A percentile compares a stretch with the other conserved stretches of the same genome.
phyloP scores from a whole-genome alignment of 1,284 basidiomycete species.

The Ustilago xerochloae region DNA sequence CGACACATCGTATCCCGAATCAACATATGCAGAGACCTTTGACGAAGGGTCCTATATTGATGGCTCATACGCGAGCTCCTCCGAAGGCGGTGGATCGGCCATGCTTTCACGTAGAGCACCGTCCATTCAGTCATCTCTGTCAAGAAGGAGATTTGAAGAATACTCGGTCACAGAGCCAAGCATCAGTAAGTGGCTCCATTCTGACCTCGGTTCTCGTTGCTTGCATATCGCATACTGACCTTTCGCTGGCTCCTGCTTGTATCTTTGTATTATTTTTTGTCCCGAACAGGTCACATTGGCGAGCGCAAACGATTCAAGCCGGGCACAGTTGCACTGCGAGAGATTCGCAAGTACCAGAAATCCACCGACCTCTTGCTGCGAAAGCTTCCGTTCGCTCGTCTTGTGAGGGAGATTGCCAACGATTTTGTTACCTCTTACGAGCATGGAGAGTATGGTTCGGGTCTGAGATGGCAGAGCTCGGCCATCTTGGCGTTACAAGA shows the following conservation, averaged over 20 bases:
- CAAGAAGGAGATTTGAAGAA: conserved; percentile 39
- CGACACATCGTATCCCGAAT: conserved; percentile 37
- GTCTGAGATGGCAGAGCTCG: conserved; percentile 66
- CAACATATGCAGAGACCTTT: conserved; percentile 41
- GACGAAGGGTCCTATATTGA: too few species aligned
- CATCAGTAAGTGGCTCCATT: conserved; percentile 31
- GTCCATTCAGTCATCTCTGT: conserved; percentile 34
- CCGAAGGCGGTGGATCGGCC: conserved; percentile 45
- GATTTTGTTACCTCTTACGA: conserved; percentile 65
- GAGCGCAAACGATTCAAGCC: conserved; percentile 59
- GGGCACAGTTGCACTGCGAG: conserved; percentile 66
- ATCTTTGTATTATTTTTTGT: background rate
- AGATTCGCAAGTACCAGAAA: conserved; percentile 67
- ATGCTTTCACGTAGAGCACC: conserved; percentile 49
- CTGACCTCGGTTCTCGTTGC: background rate
- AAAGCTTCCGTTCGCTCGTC: conserved; percentile 66
- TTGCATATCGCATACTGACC: background rate
- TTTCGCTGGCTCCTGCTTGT: background rate
- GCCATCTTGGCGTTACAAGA: conserved; percentile 67
- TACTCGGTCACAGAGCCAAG: conserved; percentile 45
- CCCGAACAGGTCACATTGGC: conserved; percentile 26
- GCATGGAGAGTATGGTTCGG: conserved; percentile 53
- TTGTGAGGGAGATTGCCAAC: conserved; percentile 66
- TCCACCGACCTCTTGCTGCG: conserved; percentile 66
- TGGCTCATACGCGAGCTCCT: conserved; percentile 44